These are phyloP conservation scores for Tetrahymena elliotti DNA, from an alignment of 73 alveolate species.

Conservation along the genomic window DNA sequence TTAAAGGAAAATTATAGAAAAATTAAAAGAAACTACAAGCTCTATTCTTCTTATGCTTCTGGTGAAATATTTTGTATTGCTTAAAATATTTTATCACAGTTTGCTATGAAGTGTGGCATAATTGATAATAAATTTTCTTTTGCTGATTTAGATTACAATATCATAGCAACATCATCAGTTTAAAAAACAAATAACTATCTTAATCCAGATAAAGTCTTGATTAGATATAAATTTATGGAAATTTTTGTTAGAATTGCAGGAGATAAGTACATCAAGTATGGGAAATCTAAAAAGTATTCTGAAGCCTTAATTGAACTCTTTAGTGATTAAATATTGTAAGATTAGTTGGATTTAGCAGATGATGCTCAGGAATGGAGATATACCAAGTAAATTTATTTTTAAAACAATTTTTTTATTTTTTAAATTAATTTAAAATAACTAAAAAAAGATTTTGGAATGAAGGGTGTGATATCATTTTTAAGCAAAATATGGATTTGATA, in stretches of 20 bases:
- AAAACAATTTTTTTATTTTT: background rate
- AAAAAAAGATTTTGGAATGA: slow-evolving; percentile 12
- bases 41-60: background rate
- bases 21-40: background rate
- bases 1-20: slow-evolving; percentile 14
- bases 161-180: background rate
- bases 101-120: background rate
- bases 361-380: slow-evolving; percentile 38
- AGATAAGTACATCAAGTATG: slow-evolving; percentile 22
- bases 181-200: background rate
- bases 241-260: slow-evolving; percentile 31
- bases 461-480: slow-evolving; percentile 19
- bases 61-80: background rate
- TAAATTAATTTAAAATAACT: background rate
- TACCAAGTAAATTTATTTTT: background rate
- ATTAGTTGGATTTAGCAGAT: background rate
- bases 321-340: slow-evolving; percentile 3
- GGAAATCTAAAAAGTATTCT: background rate
- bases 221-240: slow-evolving; percentile 33
- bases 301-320: slow-evolving; percentile 17
- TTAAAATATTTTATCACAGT: background rate
- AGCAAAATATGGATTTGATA: background rate
- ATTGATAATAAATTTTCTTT: background rate
- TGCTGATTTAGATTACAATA: background rate
- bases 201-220: slow-evolving; percentile 18